Base-by-base conservation (phyloP, 139 green algal species). In the Micractinium sp. region DNA sequence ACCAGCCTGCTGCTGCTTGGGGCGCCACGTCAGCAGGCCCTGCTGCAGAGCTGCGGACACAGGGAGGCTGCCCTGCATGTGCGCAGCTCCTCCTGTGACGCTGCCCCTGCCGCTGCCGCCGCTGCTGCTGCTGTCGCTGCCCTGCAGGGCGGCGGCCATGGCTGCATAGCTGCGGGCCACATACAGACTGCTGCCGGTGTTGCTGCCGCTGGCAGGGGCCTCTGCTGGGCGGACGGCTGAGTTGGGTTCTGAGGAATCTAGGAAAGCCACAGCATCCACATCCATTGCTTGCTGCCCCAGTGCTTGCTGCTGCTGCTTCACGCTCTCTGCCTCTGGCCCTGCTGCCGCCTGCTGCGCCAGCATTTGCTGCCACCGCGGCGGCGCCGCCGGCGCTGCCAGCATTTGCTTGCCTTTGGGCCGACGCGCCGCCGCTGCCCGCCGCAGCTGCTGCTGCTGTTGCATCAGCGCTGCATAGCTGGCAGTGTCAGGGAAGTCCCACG, bases 401-500 rank as follows among this genome's bases (percentile, higher is more conserved):
- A 76, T 53, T 33, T 39, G 66, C 60, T 73, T 85, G 41, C 71
- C 85, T 33, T 74, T 85, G 38, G 89, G 87, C 73, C 85, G 61
- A 29, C 79, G 79, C 14, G 87, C 75, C 1, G 89, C 86, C 12
- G 74, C 61, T 19, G 81, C 81, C 16, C 22, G 66, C 23, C 84
- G 74, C 38, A 91, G 80, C 27, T 53, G 36, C 14, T 77, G 60
- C 47, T 85, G 73, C 38, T 87, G 35, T 0, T 33, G 15, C 47
- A 75, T 86, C 47, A 90, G 53, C 2, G 61, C 89, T 47, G 56
- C 76, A 56, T 91, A 90, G 19, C 92, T 92, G 0, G 88, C 81
- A 9, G 88, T 94, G 82, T 94, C 89, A 41, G 92, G 93, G 69
- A 83, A 89, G 88, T 96, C 94, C 67, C 76, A 87, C 1, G 90